Evolutionary conservation across 257 asterid genomes (phyloP).

Genomic region (Rubia yunnanensis): DNA sequence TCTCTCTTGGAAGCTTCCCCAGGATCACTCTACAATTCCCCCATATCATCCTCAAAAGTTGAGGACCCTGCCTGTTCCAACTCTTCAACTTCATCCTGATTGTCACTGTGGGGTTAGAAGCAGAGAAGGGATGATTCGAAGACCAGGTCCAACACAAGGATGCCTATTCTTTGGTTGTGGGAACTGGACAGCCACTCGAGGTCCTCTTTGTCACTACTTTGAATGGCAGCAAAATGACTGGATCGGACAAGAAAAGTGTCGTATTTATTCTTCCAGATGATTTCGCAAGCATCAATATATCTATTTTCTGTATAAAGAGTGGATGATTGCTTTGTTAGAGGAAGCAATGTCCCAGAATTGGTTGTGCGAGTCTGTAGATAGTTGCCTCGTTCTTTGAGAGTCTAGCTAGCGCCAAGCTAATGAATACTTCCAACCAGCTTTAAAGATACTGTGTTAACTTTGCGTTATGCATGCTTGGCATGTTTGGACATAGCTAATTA

Average conservation of each 20-base stretch:
- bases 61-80: slow-evolving; percentile 29
- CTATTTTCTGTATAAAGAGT: slow-evolving; percentile 18
- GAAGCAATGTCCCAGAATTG: slow-evolving; percentile 14
- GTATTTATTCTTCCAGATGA: slow-evolving; percentile 12
- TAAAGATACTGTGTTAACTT: slow-evolving; percentile 18
- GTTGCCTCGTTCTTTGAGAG: slow-evolving; percentile 3
- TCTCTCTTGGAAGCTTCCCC: slow-evolving; percentile 37
- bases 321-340: slow-evolving; percentile 9
- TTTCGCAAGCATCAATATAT: slow-evolving; percentile 3
- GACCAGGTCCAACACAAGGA: slow-evolving; percentile 87
- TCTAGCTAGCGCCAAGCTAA: slow-evolving; percentile 4
- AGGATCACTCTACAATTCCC: slow-evolving; percentile 28
- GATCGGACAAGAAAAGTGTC: slow-evolving; percentile 10
- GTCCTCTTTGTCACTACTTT: slow-evolving; percentile 78
- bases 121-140: slow-evolving; percentile 52
- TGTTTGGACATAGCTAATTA: slow-evolving; percentile 7
- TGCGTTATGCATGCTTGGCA: slow-evolving; percentile 16
- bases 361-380: slow-evolving; percentile 30
- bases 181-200: slow-evolving; percentile 75
- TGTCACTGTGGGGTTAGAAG: slow-evolving; percentile 78
- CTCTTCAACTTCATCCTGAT: slow-evolving; percentile 30
- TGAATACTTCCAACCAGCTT: slow-evolving; percentile 14
- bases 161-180: slow-evolving; percentile 75
- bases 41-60: slow-evolving; percentile 40
- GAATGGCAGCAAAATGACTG: slow-evolving; percentile 48